A percentile compares a stretch with the other conserved stretches of the same genome.
Conservation (phyloP, 352 stramenopile species). For the Phytophthora melonis region DNA sequence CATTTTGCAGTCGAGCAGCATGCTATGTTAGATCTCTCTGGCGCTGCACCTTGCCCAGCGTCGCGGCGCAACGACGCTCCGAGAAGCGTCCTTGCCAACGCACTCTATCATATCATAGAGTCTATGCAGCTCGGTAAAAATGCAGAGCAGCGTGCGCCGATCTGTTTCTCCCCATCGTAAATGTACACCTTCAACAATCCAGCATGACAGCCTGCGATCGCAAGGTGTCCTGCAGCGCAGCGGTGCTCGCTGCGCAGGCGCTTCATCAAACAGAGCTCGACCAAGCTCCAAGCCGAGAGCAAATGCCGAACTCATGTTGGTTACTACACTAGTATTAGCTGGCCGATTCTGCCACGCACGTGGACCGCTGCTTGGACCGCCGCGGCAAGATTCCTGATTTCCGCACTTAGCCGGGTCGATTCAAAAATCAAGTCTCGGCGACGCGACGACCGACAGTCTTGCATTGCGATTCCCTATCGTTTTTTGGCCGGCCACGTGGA, state of each 20-base stretch:
- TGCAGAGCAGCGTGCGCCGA: conserved; percentile 31
- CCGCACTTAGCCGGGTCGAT: conserved; percentile 19
- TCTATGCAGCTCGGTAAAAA: conserved; percentile 32
- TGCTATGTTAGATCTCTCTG: conserved; percentile 5
- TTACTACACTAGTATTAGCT: too few species aligned
- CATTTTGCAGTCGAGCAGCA: conserved; percentile 1
- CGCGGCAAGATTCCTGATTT: conserved; percentile 39
- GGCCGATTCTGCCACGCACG: conserved; percentile 10
- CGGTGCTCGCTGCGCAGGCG: neutral
- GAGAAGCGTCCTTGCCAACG: conserved; percentile 2
- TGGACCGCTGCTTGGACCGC: neutral
- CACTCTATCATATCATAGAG: too few species aligned
- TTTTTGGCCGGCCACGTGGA: conserved; percentile 29
- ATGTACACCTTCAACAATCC: conserved; percentile 19
- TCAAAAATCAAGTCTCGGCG: conserved; percentile 10
- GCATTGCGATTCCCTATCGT: neutral
- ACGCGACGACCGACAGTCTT: neutral
- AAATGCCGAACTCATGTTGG: neutral
- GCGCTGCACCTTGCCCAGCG: conserved; percentile 5
- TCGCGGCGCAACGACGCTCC: conserved; percentile 20
- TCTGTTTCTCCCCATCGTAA: conserved; percentile 31
- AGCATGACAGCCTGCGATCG: neutral
- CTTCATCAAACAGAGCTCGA: neutral
- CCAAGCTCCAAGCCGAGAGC: neutral
- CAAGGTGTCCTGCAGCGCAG: neutral